Evolutionary conservation across 2,329 filamentous ascomycete genomes (phyloP), one percentile per base, ranked within the genome.

Genomic region (Fusarium praegraminearum): DNA sequence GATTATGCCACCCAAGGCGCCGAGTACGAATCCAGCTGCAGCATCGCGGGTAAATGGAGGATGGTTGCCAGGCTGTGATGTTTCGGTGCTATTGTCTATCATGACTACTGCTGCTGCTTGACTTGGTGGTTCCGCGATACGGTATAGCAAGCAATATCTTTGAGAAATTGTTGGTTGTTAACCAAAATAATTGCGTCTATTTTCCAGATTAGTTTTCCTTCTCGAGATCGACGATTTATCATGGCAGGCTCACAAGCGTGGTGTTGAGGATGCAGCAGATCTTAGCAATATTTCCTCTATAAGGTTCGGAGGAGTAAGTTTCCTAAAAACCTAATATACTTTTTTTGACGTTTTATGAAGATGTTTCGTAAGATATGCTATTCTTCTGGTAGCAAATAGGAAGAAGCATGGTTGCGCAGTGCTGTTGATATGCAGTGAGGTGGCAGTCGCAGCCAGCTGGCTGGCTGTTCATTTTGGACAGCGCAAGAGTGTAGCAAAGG

Each of bases 11-110:
- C 44, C 61, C 5, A 69, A 12, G 9, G 44, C 16, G 10, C 67
- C 67, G 20, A 69, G 65, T 6, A 65, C 26, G 35, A 69, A 67
- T 18, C 62, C 57, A 5, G 66, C 52, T n/a, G 45, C 66, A 6
- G 66, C 57, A 9, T 69, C 54, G 18, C 65, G 52, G 16, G 57
- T 56, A 51, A 54, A 67, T 15, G 12, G 11, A 7, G 53, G 46
- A 5, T 54, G 46, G 20, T 22, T 28, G 11, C 9, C 32, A 28
- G 57, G 43, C 18, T 41, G 43, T n/a, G 59, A 43, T 4, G 28
- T 62, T n/a, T 53, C 52, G 16, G 33, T 26, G 16, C 13, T 40
- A 16, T 53, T 18, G 44, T 40, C 3, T 22, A 20, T 18, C 43
- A 50, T 67, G 47, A 7, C 22, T 15, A 16, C 30, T 35, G 18